Evolutionary conservation across 1,139 yeast genomes (phyloP).

Genomic region (Pichia sp.): DNA sequence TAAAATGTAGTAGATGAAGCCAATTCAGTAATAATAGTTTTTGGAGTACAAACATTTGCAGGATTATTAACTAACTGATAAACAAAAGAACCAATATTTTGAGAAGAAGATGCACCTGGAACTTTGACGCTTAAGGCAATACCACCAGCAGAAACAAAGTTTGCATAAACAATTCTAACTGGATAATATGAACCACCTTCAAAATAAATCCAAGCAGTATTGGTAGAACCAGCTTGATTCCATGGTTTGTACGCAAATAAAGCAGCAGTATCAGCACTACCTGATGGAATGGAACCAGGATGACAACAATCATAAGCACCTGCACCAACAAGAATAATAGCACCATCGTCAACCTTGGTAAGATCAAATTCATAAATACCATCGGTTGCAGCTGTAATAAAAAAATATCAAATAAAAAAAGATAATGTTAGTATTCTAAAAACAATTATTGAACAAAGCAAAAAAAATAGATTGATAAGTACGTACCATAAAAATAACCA

Average conservation of each 20-base stretch:
- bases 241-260: constrained; percentile 6
- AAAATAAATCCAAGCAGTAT: constrained; percentile 5
- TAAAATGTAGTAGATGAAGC: constrained; percentile 4
- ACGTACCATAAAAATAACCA: constrained; percentile 14
- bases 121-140: constrained; percentile 13
- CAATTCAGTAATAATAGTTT: constrained; percentile 1
- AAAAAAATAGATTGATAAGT: background rate
- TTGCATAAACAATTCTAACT: constrained; percentile 14
- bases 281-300: constrained; percentile 7
- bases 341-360: constrained; percentile 25
- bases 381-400: constrained; percentile 14
- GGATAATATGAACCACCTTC: constrained; percentile 15
- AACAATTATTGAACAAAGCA: background rate
- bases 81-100: constrained; percentile 6
- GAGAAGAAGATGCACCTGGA: constrained; percentile 16
- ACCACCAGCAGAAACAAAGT: constrained; percentile 9
- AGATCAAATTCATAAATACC: constrained; percentile 26
- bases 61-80: constrained; percentile 8
- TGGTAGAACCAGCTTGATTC: background rate
- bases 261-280: constrained; percentile 7
- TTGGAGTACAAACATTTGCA: constrained; percentile 8
- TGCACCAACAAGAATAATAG: constrained; percentile 23
- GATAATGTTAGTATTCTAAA: background rate
- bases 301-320: constrained; percentile 29
- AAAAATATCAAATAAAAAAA: background rate